A percentile compares a stretch with the other conserved stretches of the same genome.
Evolutionary conservation across 1,284 basidiomycete genomes (phyloP).

Genomic region (Apiotrichum gamsii): DNA sequence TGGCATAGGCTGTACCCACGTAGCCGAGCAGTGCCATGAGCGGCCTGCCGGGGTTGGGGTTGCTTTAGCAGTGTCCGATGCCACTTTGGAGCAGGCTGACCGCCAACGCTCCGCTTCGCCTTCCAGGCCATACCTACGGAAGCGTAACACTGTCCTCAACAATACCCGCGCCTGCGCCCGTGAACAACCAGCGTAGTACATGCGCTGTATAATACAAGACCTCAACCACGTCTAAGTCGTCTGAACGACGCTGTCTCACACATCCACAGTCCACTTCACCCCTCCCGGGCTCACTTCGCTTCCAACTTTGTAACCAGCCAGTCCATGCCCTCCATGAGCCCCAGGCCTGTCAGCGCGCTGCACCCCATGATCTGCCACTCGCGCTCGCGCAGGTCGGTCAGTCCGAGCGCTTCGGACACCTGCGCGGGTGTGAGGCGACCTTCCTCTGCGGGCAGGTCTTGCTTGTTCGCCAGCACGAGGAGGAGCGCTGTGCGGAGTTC

Average conservation of each 20-base stretch:
- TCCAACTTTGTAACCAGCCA: constrained; percentile 43
- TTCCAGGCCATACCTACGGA: too few relatives aligned
- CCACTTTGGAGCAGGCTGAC: too few relatives aligned
- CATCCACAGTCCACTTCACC: neutral
- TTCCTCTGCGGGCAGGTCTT: constrained; percentile 47
- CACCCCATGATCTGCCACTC: constrained; percentile 54
- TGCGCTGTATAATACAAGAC: too few relatives aligned
- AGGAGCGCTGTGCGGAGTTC: constrained; percentile 46
- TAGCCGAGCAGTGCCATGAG: too few relatives aligned
- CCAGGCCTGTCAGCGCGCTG: constrained; percentile 48
- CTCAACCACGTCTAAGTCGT: too few relatives aligned
- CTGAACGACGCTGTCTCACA: neutral
- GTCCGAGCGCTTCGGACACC: constrained; percentile 49
- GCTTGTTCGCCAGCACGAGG: constrained; percentile 52
- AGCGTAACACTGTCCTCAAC: too few relatives aligned
- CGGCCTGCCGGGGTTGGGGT: too few relatives aligned
- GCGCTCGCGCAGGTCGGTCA: constrained; percentile 49
- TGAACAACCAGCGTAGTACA: too few relatives aligned
- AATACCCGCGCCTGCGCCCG: too few relatives aligned
- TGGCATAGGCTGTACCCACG: too few relatives aligned
- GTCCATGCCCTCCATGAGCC: constrained; percentile 46
- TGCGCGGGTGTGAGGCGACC: constrained; percentile 49
- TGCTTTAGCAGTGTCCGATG: too few relatives aligned
- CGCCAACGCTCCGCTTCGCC: too few relatives aligned
- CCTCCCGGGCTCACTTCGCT: constrained; percentile 4